Base-by-base conservation (phyloP, 768 basidiomycete species). In the Suillus fuscotomentosus region DNA sequence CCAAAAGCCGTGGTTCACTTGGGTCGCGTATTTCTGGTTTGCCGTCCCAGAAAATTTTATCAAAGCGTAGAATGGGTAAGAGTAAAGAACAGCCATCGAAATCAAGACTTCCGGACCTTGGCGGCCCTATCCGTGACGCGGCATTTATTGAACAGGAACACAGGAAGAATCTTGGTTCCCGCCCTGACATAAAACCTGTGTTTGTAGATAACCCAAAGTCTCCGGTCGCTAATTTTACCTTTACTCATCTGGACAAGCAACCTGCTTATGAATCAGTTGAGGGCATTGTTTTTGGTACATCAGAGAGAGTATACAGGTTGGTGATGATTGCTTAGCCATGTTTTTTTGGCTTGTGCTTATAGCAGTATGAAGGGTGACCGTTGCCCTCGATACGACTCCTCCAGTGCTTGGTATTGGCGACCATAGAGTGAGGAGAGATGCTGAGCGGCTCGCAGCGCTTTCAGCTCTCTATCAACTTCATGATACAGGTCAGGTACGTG, bases 391-490 rank as follows among this genome's bases (percentile, higher is more conserved):
- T 38, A 73, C 71, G 31, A 66, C 62, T n/a, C 73, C 72, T 7
- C 75, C 75, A 14, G 72, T 92, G 41, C 69, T 83, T 62, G 92
- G 85, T 9, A 74, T 88, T 3, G 93, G 91, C 8, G 89, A 93
- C 74, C 77, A 81, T 54, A 13, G 73, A 5, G 79, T 76, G 15
- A 87, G 82, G 73, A 88, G 87, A 68, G 82, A 88, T 24, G 88
- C 94, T 0, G 86, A 90, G 68, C 83, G 83, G 72, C 79, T 95
- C n/a, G 92, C 93, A 7, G 88, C 89, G 1, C 76, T 94, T 31
- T 88, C 88, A 51, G 89, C 88, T 8, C 75, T 91, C 41, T 85
- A 90, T 71, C 92, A 95, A 70, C 72, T 96, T 22, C 82, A 88
- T 48, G 76, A 77, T 20, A 72, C 80, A 24, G 88, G 87, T 34